Evolutionary conservation across 306 rosid species (phyloP).

Genomic region (Sindora glabra): DNA sequence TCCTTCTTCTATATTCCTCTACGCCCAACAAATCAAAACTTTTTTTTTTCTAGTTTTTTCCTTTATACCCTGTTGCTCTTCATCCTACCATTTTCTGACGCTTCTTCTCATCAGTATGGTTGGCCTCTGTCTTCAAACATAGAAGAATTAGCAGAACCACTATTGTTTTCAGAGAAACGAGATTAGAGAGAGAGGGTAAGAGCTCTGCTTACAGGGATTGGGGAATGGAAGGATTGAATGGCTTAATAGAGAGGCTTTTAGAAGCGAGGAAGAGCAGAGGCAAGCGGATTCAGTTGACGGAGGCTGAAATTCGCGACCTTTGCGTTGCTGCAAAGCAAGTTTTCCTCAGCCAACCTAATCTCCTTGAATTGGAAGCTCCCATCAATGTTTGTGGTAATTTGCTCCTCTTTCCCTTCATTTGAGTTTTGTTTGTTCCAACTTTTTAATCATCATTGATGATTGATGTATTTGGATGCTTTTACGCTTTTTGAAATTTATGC

Average conservation of each 20-base stretch:
- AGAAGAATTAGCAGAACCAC: not conserved
- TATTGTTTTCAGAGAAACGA: not conserved
- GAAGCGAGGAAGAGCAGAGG: constrained; percentile 64
- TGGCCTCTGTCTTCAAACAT: not conserved
- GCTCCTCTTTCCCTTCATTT: not conserved
- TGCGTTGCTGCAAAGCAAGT: constrained; percentile 63
- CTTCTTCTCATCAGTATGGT: not conserved
- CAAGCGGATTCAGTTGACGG: constrained; percentile 53
- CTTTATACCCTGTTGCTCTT: not conserved
- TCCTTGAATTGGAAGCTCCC: constrained; percentile 83
- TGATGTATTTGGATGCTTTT: no score
- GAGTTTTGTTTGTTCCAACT: not conserved
- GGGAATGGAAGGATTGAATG: constrained; percentile 86
- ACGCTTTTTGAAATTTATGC: no score
- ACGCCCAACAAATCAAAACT: not conserved
- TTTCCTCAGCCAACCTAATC: constrained; percentile 68
- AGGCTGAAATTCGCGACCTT: constrained; percentile 74
- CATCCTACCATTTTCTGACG: not conserved
- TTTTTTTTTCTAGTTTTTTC: not conserved
- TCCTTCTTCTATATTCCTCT: not conserved
- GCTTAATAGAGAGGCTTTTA: constrained; percentile 62
- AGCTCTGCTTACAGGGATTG: constrained; percentile 4
- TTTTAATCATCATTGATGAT: no score
- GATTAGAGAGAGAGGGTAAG: not conserved
- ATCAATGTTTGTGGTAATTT: constrained; percentile 76